A percentile compares a stretch with the other conserved stretches of the same genome.
phyloP scores from a whole-genome alignment of 352 stramenopile species.

The Pythium coloratum region DNA sequence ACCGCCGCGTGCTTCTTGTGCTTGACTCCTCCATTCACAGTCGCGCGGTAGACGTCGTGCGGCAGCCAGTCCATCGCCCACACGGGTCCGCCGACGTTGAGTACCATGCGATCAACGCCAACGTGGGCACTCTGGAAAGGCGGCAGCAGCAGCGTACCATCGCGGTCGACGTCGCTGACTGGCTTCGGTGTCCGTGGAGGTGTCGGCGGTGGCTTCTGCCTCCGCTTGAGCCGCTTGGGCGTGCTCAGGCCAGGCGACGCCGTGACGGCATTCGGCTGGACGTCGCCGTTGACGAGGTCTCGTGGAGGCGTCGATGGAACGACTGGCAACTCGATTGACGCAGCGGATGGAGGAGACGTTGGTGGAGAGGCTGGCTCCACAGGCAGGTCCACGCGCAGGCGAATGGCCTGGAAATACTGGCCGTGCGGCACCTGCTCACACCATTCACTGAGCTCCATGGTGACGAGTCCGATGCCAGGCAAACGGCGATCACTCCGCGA shows the following conservation, averaged over 20 bases:
- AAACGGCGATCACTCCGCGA: conserved; percentile 7
- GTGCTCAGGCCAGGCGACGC: conserved; percentile 15
- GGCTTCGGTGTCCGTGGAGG: neutral
- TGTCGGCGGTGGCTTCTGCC: conserved; percentile 28
- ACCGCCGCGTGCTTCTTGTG: conserved; percentile 10
- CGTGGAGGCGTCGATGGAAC: conserved; percentile 14
- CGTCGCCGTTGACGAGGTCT: neutral
- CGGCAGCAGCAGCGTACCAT: conserved; percentile 35
- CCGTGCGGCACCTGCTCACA: conserved; percentile 31
- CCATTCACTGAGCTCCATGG: conserved; percentile 34
- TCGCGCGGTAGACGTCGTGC: conserved; percentile 29
- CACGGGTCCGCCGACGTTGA: conserved; percentile 74
- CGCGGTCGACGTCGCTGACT: conserved; percentile 18
- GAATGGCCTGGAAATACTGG: conserved; percentile 32
- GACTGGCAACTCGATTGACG: neutral
- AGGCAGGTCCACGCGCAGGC: conserved; percentile 19
- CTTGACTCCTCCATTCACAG: neutral
- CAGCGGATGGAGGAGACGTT: neutral
- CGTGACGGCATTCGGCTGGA: neutral
- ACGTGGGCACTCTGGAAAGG: conserved; percentile 52
- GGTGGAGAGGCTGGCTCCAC: neutral
- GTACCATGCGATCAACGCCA: conserved; percentile 35
- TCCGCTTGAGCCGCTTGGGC: conserved; percentile 30
- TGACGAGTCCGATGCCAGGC: conserved; percentile 4
- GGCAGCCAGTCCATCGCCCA: conserved; percentile 85